phyloP scores from a whole-genome alignment of 352 stramenopile genomes.

The Globisporangium emineosum region DNA sequence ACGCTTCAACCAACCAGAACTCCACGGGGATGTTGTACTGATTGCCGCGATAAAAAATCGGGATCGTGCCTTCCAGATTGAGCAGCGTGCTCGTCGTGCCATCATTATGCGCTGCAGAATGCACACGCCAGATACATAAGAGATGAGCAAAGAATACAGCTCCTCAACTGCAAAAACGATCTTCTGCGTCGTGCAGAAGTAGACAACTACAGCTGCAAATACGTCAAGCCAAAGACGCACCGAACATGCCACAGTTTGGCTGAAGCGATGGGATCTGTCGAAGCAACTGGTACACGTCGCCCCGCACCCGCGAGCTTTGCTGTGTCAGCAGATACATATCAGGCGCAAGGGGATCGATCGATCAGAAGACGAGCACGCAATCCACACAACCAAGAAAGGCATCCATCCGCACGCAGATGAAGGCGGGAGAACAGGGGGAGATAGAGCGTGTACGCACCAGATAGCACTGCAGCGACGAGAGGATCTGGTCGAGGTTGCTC shows the following conservation, averaged over 20 bases:
- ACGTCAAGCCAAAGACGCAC: conserved; percentile 22
- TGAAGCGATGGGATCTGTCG: conserved; percentile 84
- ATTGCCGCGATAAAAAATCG: conserved; percentile 87
- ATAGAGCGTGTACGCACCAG: conserved; percentile 33
- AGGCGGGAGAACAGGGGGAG: neutral
- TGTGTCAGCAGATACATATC: conserved; percentile 17
- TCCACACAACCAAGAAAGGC: neutral
- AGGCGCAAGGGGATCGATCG: neutral
- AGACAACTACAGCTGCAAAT: neutral
- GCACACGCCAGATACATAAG: neutral
- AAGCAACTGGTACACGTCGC: conserved; percentile 83
- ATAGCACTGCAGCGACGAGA: conserved; percentile 84
- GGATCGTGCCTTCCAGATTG: conserved; percentile 87
- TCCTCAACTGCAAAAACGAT: neutral
- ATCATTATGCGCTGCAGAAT: conserved; percentile 72
- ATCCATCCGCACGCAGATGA: neutral
- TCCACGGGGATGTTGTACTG: conserved; percentile 92
- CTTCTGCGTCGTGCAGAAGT: neutral
- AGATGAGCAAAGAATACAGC: neutral
- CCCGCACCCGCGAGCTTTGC: conserved; percentile 82
- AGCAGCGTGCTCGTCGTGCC: conserved; percentile 82
- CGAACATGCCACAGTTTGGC: conserved; percentile 83
- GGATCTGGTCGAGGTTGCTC: conserved; percentile 86
- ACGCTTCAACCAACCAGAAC: conserved; percentile 86
- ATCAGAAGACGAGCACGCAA: conserved; percentile 1